Base-by-base conservation (phyloP, 169 alveolate genomes). In the Plasmodium knowlesi region DNA sequence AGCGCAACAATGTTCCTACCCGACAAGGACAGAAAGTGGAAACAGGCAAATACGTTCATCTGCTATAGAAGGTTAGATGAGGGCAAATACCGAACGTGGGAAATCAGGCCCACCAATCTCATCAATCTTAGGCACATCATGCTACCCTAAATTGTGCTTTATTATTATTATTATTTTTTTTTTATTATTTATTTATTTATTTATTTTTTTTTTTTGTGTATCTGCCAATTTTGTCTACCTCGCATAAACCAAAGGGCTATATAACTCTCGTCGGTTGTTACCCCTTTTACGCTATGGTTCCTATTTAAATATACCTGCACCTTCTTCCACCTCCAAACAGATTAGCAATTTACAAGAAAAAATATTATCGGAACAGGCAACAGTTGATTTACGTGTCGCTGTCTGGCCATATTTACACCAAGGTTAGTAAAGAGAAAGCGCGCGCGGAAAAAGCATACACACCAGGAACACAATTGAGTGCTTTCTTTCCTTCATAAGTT, bases 311-410 rank as follows among this genome's bases (percentile, higher is more conserved):
- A n/a, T 46, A 6, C 16, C 50, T 10, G 8, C 32, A n/a, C 83
- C 78, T 72, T 37, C 57, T 22, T 50, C 22, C 61, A 12, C 61
- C 61, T 3, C 3, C 22, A 22, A 50, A 16, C 93, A 84, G 93
- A 84, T 84, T 84, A 46, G 93, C 84, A 12, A 84, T 84, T 19
- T 74, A 41, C 57, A 72, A 61, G 54, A 88, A 88, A 88, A 88
- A 88, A 88, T 32, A 12, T 3, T 88, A 78, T 71, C 34, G 67
- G 71, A 6, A 32, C 14, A 37, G 28, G 32, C 71, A 78, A 6
- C 94, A 88, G 76, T 30, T 88, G 39, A 88, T 88, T 54, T 88
- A 88, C 57, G 81, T 88, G 79, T 88, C 94, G 4, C 28, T 88
- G 34, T 76, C 82, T 53, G 94, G 94, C 39, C 72, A 25, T 16